A percentile compares a stretch with the other conserved stretches of the same genome.
Evolutionary conservation across 2,329 filamentous ascomycete genomes (phyloP).

Genomic region (Diaporthe aspalathi): DNA sequence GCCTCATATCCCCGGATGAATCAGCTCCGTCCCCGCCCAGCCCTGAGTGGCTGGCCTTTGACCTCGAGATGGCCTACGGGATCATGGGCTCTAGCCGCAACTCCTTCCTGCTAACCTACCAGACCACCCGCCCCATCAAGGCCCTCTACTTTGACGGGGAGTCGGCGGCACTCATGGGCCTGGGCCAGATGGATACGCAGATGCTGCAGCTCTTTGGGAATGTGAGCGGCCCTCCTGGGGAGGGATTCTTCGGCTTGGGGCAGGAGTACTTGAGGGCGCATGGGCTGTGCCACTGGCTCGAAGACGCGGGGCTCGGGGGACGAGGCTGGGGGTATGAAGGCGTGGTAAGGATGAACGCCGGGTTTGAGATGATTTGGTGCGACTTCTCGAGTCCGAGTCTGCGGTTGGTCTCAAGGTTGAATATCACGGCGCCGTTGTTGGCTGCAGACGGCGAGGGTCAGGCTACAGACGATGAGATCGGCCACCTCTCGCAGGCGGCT

Average conservation of each 20-base stretch:
- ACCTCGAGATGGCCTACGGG: conserved; percentile 64
- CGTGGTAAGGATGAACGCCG: conserved; percentile 63
- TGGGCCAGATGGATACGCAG: conserved; percentile 59
- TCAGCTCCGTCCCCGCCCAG: conserved; percentile 53
- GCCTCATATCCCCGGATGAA: conserved; percentile 50
- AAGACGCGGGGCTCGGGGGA: conserved; percentile 53
- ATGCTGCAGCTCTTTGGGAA: conserved; percentile 63
- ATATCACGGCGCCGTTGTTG: conserved; percentile 58
- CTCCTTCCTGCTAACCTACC: conserved; percentile 61
- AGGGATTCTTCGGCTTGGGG: conserved; percentile 50
- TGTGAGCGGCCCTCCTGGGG: conserved; percentile 49
- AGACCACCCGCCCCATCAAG: conserved; percentile 55
- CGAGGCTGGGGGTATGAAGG: conserved; percentile 60
- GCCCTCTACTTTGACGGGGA: conserved; percentile 64
- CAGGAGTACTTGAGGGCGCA: conserved; percentile 61
- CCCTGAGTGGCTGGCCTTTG: conserved; percentile 65
- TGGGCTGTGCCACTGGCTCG: conserved; percentile 60
- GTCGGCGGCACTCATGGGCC: conserved; percentile 59
- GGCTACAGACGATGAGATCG: neutral
- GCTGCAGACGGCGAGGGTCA: conserved; percentile 37
- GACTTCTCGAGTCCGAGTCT: conserved; percentile 58
- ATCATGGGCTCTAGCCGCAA: conserved; percentile 59
- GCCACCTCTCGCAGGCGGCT: neutral
- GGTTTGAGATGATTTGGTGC: conserved; percentile 65
- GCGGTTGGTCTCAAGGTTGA: conserved; percentile 55